Percentiles rank a stretch among this genome's conserved stretches.
Conservation (phyloP, 495 filamentous ascomycete genomes). For the Amniculicola lignicola region DNA sequence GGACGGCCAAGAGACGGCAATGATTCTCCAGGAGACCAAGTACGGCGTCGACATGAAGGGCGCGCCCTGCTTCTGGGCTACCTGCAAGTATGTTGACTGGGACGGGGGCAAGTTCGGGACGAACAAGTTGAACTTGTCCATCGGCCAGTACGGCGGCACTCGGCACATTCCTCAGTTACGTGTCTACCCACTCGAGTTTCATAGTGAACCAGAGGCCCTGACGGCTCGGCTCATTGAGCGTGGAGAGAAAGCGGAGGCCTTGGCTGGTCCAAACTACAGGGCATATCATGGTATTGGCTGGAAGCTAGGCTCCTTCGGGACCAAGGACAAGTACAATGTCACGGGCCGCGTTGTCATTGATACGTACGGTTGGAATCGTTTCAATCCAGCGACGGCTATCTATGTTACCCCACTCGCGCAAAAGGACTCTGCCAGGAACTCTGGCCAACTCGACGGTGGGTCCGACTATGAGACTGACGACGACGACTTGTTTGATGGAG, state of each 20-base stretch:
- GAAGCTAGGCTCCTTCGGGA: constrained; percentile 31
- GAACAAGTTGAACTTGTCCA: constrained; percentile 42
- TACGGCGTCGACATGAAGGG: constrained; percentile 39
- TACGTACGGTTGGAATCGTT: constrained; percentile 45
- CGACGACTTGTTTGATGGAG: constrained; percentile 29
- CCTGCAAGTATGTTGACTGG: constrained; percentile 54
- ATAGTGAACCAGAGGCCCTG: constrained; percentile 47
- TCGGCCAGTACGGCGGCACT: constrained; percentile 56
- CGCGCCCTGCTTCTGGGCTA: constrained; percentile 39
- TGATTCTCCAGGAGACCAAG: constrained; percentile 38
- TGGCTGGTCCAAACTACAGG: constrained; percentile 62
- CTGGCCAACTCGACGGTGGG: background rate
- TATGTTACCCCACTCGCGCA: constrained; percentile 33
- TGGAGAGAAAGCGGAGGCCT: constrained; percentile 41
- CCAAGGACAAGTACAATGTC: constrained; percentile 49
- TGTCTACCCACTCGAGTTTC: constrained; percentile 57
- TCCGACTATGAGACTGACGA: constrained; percentile 29
- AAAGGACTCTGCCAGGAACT: constrained; percentile 27
- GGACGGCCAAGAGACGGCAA: constrained; percentile 43
- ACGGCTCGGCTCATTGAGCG: constrained; percentile 38
- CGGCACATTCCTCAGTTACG: constrained; percentile 53
- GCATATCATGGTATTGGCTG: constrained; percentile 54
- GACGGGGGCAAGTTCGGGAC: constrained; percentile 60
- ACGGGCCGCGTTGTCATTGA: constrained; percentile 58
- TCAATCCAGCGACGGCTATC: constrained; percentile 41